Percentiles rank a stretch among this genome's conserved stretches.
Conservation (phyloP, 75 land plant genomes). For the Azolla pinnata region DNA sequence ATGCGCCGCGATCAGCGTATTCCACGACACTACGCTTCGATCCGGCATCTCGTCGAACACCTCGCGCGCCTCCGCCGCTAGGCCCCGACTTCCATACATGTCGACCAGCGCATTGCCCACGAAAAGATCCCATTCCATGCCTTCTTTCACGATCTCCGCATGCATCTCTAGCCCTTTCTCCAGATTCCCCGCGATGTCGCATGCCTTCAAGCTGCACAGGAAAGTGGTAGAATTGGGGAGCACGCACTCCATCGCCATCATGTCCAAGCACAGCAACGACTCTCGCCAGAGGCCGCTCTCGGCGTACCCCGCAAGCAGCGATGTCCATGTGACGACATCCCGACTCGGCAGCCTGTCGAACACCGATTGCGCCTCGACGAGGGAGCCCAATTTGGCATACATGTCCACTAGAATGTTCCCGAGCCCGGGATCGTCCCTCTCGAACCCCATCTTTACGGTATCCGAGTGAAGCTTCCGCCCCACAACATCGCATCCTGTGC, state of each 20-base stretch:
- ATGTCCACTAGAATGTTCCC: constrained; percentile 35
- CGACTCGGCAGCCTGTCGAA: constrained; percentile 20
- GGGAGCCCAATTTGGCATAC: constrained; percentile 34
- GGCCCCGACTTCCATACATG: constrained; percentile 43
- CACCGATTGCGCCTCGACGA: constrained; percentile 22
- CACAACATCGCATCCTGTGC: constrained; percentile 1
- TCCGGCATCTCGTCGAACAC: constrained; percentile 28
- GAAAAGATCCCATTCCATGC: constrained; percentile 24
- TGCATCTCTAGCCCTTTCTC: constrained; percentile 41
- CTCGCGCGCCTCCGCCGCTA: constrained; percentile 27
- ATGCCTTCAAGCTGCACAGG: constrained; percentile 36
- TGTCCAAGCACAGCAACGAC: constrained; percentile 14
- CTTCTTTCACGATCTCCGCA: constrained; percentile 19
- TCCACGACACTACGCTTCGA: constrained; percentile 38
- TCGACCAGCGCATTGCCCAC: constrained; percentile 36
- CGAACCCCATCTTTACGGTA: constrained; percentile 16
- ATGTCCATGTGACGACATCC: constrained; percentile 49
- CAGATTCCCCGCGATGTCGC: constrained; percentile 7
- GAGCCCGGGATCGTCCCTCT: constrained; percentile 30
- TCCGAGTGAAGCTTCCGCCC: constrained; percentile 44
- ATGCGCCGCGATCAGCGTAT: constrained; percentile 39
- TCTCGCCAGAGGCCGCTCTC: constrained; percentile 19
- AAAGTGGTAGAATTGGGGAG: constrained; percentile 29
- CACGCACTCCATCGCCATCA: constrained; percentile 22
- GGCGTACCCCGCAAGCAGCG: constrained; percentile 26